Percentiles rank a stretch among this genome's conserved stretches.
phyloP scores from a whole-genome alignment of 164 flowering plant species.

The Vitis cinerea region DNA sequence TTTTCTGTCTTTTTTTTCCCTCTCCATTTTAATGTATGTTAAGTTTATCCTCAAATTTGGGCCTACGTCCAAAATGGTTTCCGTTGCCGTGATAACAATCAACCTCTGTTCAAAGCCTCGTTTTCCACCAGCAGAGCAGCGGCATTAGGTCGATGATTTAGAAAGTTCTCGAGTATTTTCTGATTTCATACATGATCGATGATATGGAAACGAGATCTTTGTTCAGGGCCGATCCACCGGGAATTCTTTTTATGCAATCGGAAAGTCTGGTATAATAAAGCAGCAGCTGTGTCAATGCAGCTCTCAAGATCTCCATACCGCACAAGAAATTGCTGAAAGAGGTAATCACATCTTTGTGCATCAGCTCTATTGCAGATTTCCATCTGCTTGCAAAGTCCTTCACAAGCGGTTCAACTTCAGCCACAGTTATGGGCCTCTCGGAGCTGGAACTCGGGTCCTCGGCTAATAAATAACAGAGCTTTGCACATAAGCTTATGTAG shows the following conservation, averaged over 20 bases:
- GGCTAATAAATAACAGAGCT: slow-evolving; percentile 48
- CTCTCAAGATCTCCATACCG: slow-evolving; percentile 97
- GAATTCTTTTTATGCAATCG: slow-evolving; percentile 77
- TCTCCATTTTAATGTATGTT: too few species aligned
- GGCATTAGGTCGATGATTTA: slow-evolving; percentile 16
- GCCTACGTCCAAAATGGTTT: too few species aligned
- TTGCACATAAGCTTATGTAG: slow-evolving; percentile 6
- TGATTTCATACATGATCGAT: slow-evolving; percentile 91
- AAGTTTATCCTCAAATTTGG: too few species aligned
- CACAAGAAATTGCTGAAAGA: slow-evolving; percentile 97
- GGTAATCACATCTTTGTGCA: slow-evolving; percentile 98
- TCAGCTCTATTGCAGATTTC: slow-evolving; percentile 92
- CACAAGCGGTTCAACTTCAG: slow-evolving; percentile 89
- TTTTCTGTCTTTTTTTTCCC: too few species aligned
- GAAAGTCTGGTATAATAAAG: slow-evolving; percentile 95
- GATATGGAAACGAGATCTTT: slow-evolving; percentile 91
- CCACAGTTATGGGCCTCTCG: slow-evolving; percentile 62
- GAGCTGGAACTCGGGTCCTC: slow-evolving; percentile 66
- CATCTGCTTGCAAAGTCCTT: slow-evolving; percentile 93
- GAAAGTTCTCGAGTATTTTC: slow-evolving; percentile 84
- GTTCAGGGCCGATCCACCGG: slow-evolving; percentile 78
- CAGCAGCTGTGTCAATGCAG: slow-evolving; percentile 89
- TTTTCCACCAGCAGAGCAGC: too few species aligned
- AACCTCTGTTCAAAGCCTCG: too few species aligned
- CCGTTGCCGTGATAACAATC: too few species aligned